These are phyloP conservation scores for Geopyxis carbonaria DNA, from an alignment of 495 filamentous ascomycete genomes.

Conservation along the genomic window DNA sequence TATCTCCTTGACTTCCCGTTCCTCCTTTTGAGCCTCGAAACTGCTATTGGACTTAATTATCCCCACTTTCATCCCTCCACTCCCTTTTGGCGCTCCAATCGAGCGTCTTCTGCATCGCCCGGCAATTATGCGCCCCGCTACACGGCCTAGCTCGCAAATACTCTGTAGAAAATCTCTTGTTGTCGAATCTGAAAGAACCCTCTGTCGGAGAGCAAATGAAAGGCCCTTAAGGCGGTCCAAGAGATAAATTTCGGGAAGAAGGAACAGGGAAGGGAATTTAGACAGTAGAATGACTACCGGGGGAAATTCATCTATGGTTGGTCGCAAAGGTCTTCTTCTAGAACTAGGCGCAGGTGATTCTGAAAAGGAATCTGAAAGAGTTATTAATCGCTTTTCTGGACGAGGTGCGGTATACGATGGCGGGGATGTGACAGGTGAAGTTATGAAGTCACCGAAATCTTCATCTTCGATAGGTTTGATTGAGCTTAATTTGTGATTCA, in stretches of 20 bases:
- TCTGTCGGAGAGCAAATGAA: conserved; percentile 36
- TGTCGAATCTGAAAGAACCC: conserved; percentile 37
- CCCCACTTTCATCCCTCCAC: conserved; percentile 81
- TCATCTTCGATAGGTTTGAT: conserved; percentile 9
- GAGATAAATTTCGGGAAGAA: conserved; percentile 35
- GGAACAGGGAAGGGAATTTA: conserved; percentile 50
- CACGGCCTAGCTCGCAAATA: conserved; percentile 42
- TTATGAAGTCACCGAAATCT: conserved; percentile 23
- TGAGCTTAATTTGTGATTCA: too few species aligned
- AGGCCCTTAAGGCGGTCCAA: conserved; percentile 39
- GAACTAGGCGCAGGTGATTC: background rate
- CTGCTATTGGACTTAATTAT: conserved; percentile 58
- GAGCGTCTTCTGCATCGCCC: conserved; percentile 68
- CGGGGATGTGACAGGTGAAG: conserved; percentile 7
- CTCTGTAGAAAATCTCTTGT: conserved; percentile 38
- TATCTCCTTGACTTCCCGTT: conserved; percentile 69
- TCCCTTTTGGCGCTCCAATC: conserved; percentile 31
- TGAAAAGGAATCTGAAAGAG: background rate
- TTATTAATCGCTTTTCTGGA: background rate
- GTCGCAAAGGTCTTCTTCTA: background rate
- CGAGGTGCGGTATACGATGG: background rate
- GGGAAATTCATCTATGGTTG: conserved; percentile 2
- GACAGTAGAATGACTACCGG: conserved; percentile 70
- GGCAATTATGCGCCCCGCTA: conserved; percentile 64
- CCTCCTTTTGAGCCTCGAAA: conserved; percentile 58